These are phyloP conservation scores for Fusarium sp. DNA, from an alignment of 2,329 filamentous ascomycete species.

Conservation along the genomic window DNA sequence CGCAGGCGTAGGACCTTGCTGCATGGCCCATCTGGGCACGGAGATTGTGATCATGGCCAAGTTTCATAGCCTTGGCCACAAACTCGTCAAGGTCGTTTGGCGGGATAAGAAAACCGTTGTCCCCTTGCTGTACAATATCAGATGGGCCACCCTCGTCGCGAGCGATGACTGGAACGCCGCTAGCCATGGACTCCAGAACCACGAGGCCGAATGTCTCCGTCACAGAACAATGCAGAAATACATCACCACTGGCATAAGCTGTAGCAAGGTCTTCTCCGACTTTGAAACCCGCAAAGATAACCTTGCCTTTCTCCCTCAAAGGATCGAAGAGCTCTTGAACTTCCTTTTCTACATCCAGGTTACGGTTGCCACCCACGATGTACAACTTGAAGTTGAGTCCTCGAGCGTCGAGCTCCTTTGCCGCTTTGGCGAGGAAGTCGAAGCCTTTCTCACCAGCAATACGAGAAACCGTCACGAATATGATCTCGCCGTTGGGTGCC, in stretches of 20 bases:
- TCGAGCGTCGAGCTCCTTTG: slow-evolving; percentile 65
- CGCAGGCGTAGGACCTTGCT: slow-evolving; percentile 69
- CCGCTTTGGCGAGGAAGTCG: slow-evolving; percentile 72
- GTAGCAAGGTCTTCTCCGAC: slow-evolving; percentile 71
- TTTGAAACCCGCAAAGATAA: slow-evolving; percentile 76
- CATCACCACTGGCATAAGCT: slow-evolving; percentile 75
- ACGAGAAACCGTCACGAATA: slow-evolving; percentile 75
- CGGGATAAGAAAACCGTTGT: slow-evolving; percentile 71
- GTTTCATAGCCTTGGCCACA: slow-evolving; percentile 64
- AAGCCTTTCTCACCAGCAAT: slow-evolving; percentile 80
- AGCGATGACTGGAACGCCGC: slow-evolving; percentile 76
- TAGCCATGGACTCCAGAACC: slow-evolving; percentile 78
- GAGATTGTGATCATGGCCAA: slow-evolving; percentile 61
- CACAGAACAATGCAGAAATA: slow-evolving; percentile 79
- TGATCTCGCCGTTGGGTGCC: slow-evolving; percentile 72
- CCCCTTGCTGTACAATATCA: slow-evolving; percentile 72
- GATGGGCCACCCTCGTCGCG: slow-evolving; percentile 78
- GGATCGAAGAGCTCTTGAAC: slow-evolving; percentile 71
- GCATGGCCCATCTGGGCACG: slow-evolving; percentile 61
- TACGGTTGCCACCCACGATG: slow-evolving; percentile 77
- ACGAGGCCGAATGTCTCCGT: slow-evolving; percentile 81
- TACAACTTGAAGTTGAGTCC: slow-evolving; percentile 73
- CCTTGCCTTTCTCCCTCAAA: slow-evolving; percentile 63
- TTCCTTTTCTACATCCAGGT: slow-evolving; percentile 71
- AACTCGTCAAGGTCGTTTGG: slow-evolving; percentile 72